phyloP scores from a whole-genome alignment of 192 early-diverging fungal species.

The Coemansia reversa region DNA sequence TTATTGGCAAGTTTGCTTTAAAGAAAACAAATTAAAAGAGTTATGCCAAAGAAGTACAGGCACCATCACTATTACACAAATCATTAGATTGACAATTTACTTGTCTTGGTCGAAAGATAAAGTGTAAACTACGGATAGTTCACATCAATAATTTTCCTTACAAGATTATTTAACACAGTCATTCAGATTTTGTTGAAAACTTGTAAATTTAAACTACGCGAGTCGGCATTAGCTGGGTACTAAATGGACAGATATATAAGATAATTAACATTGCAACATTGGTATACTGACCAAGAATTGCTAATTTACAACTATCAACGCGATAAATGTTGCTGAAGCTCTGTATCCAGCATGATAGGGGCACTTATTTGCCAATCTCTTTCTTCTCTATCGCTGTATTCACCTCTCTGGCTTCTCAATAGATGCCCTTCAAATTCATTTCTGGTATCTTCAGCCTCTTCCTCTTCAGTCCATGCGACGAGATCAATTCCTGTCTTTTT shows the following conservation, averaged over 20 bases:
- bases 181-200: too few relatives aligned
- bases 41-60: too few relatives aligned
- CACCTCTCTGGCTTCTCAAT: not conserved
- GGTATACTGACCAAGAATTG: not conserved
- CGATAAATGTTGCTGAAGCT: not conserved
- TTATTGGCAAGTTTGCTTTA: too few relatives aligned
- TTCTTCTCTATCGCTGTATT: not conserved
- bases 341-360: not conserved
- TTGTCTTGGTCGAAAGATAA: too few relatives aligned
- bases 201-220: not conserved
- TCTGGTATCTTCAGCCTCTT: slow-evolving; percentile 9
- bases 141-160: too few relatives aligned
- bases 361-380: too few relatives aligned
- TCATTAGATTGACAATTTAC: too few relatives aligned
- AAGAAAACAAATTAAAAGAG: too few relatives aligned
- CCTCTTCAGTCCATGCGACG: slow-evolving; percentile 30
- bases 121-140: too few relatives aligned
- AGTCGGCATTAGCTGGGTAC: not conserved
- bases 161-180: too few relatives aligned
- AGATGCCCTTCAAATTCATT: not conserved
- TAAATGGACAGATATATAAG: not conserved
- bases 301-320: not conserved
- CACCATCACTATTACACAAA: too few relatives aligned
- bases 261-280: not conserved
- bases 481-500: slow-evolving; percentile 27